Evolutionary conservation across 2,329 filamentous ascomycete species (phyloP), one percentile per base, ranked within the genome.

Genomic region (Colletotrichum melonis): DNA sequence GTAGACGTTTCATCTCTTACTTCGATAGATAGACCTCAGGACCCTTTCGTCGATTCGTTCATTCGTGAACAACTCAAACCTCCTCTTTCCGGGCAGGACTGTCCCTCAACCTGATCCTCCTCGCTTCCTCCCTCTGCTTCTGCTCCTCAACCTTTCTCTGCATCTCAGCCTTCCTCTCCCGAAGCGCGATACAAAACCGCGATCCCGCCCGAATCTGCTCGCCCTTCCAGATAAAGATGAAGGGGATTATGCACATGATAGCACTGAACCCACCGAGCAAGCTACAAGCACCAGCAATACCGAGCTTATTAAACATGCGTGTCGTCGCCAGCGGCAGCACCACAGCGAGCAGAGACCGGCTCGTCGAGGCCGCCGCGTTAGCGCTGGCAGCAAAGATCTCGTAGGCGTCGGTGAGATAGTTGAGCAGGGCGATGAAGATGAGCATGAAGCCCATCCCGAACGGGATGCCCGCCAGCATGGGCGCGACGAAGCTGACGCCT

Each of bases 401-500:
- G 80, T 93, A 93, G n/a, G 91, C 90, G 76, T 93, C 91, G 38
- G 88, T 90, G 16, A 92, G 84, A 77, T 92, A 92, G 76, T 92
- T 92, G 24, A 92, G 81, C 30, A 92, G 83, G 0, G 89, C 88
- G 80, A 92, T 91, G 79, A 93, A 92, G 69, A 92, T 90, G 9
- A 91, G 84, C 78, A 88, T 84, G 77, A 90, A 92, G 11, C 89
- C 91, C 70, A 88, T 80, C 62, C 91, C 91, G 70, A 93, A 92
- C 0, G 88, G 83, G 0, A 92, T 77, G 0, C 91, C 91, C 0
- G 90, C 89, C 11, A 92, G 78, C 78, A 91, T 88, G 3, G 91
- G 91, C 2, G 85, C 86, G 11, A 86, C 85, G 78, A 89, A 91
- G 62, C 86, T 83, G 7, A 90, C 80, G 7, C 79, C 81, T 0